These are phyloP conservation scores for Actinidia arguta DNA, from an alignment of 179 eudicot genomes.

Conservation along the genomic window DNA sequence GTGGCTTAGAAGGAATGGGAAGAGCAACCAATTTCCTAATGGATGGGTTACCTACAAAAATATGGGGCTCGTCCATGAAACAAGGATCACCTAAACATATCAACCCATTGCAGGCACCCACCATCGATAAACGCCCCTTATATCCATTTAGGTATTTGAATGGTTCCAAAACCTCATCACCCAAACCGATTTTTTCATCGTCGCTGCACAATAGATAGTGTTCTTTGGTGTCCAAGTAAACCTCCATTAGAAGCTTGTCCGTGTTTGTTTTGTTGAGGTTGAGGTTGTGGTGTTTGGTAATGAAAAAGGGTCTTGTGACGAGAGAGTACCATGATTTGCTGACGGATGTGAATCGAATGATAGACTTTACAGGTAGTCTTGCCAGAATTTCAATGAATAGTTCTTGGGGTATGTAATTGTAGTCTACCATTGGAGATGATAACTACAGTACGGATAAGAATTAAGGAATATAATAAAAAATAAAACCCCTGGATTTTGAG, in stretches of 20 bases:
- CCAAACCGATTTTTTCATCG: background rate
- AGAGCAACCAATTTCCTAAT: background rate
- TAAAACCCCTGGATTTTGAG: too few species aligned
- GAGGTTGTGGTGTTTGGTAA: conserved; percentile 9
- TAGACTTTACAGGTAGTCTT: conserved; percentile 9
- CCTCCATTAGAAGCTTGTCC: background rate
- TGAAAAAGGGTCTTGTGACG: conserved; percentile 17
- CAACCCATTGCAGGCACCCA: background rate
- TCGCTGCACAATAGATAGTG: background rate
- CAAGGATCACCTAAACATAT: background rate
- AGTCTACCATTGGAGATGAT: background rate
- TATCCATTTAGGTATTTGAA: background rate
- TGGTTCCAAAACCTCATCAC: background rate
- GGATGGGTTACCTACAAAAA: conserved; percentile 20
- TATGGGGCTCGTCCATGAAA: background rate
- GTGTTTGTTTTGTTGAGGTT: background rate
- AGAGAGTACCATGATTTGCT: conserved; percentile 15
- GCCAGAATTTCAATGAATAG: background rate
- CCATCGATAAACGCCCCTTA: background rate
- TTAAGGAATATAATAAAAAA: too few species aligned
- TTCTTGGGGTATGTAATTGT: background rate
- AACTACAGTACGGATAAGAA: too few species aligned
- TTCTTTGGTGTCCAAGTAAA: background rate
- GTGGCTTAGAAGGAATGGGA: background rate
- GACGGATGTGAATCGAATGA: background rate